phyloP scores from a whole-genome alignment of 768 basidiomycete species.

The Suillus spraguei region DNA sequence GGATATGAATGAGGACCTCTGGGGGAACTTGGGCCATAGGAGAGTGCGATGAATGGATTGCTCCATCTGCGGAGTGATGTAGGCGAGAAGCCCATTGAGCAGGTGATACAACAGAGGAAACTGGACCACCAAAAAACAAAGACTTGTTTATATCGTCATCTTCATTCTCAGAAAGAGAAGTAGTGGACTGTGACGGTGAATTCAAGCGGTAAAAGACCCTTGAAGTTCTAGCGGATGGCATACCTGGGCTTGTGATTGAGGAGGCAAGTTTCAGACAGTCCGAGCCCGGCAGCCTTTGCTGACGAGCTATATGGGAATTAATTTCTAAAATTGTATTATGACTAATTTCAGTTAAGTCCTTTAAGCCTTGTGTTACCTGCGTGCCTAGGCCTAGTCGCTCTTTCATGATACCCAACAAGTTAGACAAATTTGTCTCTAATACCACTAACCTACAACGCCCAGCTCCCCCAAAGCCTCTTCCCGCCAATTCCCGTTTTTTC shows the following conservation, averaged over 20 bases:
- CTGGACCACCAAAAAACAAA: conserved; percentile 37
- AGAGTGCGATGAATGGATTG: conserved; percentile 40
- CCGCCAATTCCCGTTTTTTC: conserved; percentile 12
- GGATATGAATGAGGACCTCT: conserved; percentile 91
- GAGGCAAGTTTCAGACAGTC: conserved; percentile 1
- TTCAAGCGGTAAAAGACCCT: conserved; percentile 39
- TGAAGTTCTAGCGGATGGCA: conserved; percentile 31
- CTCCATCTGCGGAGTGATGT: conserved; percentile 36
- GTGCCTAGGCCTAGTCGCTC: conserved; percentile 11
- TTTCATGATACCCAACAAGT: conserved; percentile 21
- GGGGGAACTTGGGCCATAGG: conserved; percentile 77
- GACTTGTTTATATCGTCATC: conserved; percentile 63
- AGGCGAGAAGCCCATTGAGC: conserved; percentile 58
- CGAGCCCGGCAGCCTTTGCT: conserved; percentile 11
- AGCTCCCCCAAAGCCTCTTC: background rate
- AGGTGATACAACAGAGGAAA: conserved; percentile 52
- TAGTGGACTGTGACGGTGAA: conserved; percentile 68
- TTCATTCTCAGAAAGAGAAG: conserved; percentile 79
- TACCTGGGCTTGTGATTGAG: conserved; percentile 9
- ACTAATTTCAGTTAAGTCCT: background rate
- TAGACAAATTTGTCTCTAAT: conserved; percentile 14
- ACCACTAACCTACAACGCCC: conserved; percentile 8
- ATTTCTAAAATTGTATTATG: conserved; percentile 4
- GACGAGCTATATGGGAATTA: conserved; percentile 11
- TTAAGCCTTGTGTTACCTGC: conserved; percentile 1